Evolutionary conservation across 2,329 filamentous ascomycete genomes (phyloP).

Genomic region (Diatrype stigma): DNA sequence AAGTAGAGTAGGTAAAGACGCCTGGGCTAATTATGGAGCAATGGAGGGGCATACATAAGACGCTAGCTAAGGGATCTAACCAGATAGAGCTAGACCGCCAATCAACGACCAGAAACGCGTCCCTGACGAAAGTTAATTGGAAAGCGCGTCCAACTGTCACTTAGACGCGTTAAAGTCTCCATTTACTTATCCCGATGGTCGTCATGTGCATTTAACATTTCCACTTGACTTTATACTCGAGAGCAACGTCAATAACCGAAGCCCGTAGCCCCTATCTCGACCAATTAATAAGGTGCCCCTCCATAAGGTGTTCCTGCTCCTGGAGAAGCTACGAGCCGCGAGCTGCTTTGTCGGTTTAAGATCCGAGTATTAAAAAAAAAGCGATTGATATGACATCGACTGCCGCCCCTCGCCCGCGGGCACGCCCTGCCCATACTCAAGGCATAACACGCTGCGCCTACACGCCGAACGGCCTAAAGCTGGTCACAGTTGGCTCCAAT

Average conservation of each 20-base stretch:
- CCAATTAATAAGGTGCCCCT: background rate
- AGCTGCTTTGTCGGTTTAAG: slow-evolving; percentile 1
- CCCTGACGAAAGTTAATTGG: slow-evolving; percentile 27
- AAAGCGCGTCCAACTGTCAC: slow-evolving; percentile 28
- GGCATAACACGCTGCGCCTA: slow-evolving; percentile 86
- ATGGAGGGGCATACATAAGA: background rate
- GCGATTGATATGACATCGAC: slow-evolving; percentile 32
- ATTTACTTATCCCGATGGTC: too few relatives aligned
- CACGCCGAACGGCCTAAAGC: slow-evolving; percentile 78
- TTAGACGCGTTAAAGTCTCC: slow-evolving; percentile 39
- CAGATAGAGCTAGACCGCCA: background rate
- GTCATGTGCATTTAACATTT: too few relatives aligned
- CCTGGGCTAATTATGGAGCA: background rate
- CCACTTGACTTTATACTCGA: too few relatives aligned
- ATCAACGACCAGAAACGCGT: background rate
- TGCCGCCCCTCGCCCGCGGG: slow-evolving; percentile 48
- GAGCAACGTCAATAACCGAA: too few relatives aligned
- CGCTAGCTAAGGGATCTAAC: background rate
- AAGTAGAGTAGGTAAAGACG: background rate
- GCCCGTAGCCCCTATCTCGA: too few relatives aligned
- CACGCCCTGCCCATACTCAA: slow-evolving; percentile 72
- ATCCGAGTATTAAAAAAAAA: slow-evolving; percentile 1
- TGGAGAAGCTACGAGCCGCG: too few relatives aligned
- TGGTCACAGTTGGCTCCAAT: slow-evolving; percentile 90
- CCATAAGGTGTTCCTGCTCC: too few relatives aligned